Evolutionary conservation across 2,329 filamentous ascomycete genomes (phyloP).

Genomic region (Calonectria hongkongensis): DNA sequence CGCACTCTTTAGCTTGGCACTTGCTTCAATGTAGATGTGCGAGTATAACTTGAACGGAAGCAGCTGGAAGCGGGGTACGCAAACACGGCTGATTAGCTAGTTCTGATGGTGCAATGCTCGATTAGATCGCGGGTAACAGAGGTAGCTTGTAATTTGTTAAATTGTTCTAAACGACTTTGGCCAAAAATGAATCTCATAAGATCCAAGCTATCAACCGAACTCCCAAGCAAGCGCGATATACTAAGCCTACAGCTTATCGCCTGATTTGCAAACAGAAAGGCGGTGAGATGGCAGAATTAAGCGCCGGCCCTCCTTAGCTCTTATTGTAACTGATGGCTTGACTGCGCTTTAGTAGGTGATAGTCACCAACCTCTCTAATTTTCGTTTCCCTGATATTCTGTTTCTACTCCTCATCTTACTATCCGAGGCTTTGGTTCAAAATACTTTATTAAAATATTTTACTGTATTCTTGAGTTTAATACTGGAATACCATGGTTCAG

Average conservation of each 20-base stretch:
- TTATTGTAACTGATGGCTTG: not conserved
- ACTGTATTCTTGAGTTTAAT: not conserved
- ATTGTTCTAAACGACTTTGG: no score
- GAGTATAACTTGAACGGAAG: not conserved
- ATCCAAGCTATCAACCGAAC: not conserved
- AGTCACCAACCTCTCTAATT: not conserved
- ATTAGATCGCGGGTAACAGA: no score
- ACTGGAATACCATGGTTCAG: not conserved
- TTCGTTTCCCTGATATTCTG: not conserved
- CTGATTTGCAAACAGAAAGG: not conserved
- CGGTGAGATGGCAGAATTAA: slow-evolving; percentile 16
- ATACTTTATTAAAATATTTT: no score
- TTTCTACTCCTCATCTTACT: not conserved
- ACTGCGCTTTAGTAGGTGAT: not conserved
- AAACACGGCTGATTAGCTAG: no score
- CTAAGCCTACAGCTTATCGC: not conserved
- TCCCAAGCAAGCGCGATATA: not conserved
- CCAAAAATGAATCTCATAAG: not conserved
- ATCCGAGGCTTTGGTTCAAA: not conserved
- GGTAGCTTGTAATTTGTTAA: no score
- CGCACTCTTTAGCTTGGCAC: not conserved
- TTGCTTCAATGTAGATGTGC: not conserved
- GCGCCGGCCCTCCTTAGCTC: not conserved
- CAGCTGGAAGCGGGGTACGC: no score
- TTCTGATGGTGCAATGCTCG: no score